Conservation (phyloP, 768 basidiomycete genomes). For the Kwoniella botswanensis region DNA sequence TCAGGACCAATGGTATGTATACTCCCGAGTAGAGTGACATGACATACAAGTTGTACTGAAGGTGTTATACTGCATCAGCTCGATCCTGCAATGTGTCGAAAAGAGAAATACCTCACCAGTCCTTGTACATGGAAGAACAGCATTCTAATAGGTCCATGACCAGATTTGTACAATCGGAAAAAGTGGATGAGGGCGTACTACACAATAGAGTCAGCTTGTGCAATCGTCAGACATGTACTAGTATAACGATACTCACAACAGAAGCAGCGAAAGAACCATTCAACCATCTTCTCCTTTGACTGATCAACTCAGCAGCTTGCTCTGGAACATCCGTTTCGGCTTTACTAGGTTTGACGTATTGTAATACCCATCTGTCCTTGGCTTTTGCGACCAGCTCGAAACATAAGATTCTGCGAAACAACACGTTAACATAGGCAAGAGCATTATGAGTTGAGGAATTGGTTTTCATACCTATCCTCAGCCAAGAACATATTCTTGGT, state of each 20-base stretch:
- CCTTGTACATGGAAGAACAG: constrained; percentile 96
- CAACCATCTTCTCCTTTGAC: constrained; percentile 57
- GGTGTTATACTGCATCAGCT: too few species aligned
- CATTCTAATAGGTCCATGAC: constrained; percentile 66
- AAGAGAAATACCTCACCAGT: too few species aligned
- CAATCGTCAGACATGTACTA: neutral
- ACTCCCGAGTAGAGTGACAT: too few species aligned
- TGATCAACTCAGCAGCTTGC: constrained; percentile 52
- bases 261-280: constrained; percentile 57
- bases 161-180: constrained; percentile 53
- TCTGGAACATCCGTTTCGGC: constrained; percentile 57
- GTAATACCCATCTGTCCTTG: constrained; percentile 53
- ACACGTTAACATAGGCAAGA: neutral
- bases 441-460: neutral
- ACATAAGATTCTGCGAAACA: constrained; percentile 13
- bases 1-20: too few species aligned
- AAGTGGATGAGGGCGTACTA: constrained; percentile 49
- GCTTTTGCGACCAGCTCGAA: constrained; percentile 49
- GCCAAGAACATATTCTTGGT: constrained; percentile 92
- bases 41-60: constrained; percentile 58
- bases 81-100: too few species aligned
- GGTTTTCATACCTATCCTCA: constrained; percentile 59
- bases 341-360: constrained; percentile 54
- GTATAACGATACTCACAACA: constrained; percentile 18
- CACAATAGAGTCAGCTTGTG: neutral